Conservation (phyloP, 371 early-diverging fungal species). For the Syncephalastrum monosporum region DNA sequence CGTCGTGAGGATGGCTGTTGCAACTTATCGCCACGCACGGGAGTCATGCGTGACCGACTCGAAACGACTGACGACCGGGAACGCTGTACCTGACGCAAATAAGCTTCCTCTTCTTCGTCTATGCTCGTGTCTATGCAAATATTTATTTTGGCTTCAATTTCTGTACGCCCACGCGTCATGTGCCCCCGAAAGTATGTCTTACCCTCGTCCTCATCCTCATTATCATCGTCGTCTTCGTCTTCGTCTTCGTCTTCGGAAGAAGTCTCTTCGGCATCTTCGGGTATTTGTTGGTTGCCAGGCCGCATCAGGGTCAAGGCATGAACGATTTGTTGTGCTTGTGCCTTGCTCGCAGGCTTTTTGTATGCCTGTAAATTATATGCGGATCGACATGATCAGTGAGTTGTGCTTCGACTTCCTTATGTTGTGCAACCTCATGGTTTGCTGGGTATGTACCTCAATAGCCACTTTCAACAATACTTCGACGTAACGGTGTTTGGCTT, state of each 20-base stretch:
- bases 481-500: slow-evolving; percentile 28
- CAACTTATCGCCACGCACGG: neutral
- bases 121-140: neutral
- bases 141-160: no score
- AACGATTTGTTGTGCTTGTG: slow-evolving; percentile 45
- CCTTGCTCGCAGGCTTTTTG: slow-evolving; percentile 36
- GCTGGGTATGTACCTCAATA: slow-evolving; percentile 11
- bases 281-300: slow-evolving; percentile 11
- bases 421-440: no score
- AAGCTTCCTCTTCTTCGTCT: slow-evolving; percentile 23
- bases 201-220: neutral
- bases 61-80: no score
- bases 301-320: slow-evolving; percentile 39
- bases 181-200: neutral
- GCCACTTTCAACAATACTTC: slow-evolving; percentile 25
- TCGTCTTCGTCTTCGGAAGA: slow-evolving; percentile 19
- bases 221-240: slow-evolving; percentile 10
- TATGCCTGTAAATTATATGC: slow-evolving; percentile 26
- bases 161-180: slow-evolving; percentile 1
- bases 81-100: slow-evolving; percentile 14
- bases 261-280: slow-evolving; percentile 17
- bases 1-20: slow-evolving; percentile 5
- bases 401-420: neutral
- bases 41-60: no score
- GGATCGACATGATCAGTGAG: slow-evolving; percentile 1